A percentile compares a stretch with the other conserved stretches of the same genome.
Conservation (phyloP, 129 eudicot genomes). For the Oenanthe sinensis region DNA sequence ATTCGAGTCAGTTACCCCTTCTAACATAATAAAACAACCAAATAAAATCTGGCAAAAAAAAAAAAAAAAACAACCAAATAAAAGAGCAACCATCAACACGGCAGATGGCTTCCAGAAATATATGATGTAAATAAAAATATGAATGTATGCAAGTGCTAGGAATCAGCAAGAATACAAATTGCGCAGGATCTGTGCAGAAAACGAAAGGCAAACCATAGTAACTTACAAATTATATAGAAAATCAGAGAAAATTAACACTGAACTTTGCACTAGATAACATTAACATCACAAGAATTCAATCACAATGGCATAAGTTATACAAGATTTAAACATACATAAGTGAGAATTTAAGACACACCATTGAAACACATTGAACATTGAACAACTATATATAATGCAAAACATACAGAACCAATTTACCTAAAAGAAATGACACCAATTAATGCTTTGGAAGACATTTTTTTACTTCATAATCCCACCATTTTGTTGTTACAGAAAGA, state of each 20-base stretch:
- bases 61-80: not conserved
- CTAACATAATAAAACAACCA: not conserved
- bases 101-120: not conserved
- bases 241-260: not conserved
- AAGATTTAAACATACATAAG: not conserved
- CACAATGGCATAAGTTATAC: not conserved
- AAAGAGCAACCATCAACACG: not conserved
- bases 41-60: too few species aligned
- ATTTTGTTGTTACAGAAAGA: slow-evolving; percentile 11
- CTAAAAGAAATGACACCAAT: slow-evolving; percentile 19
- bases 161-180: not conserved
- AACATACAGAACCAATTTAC: slow-evolving; percentile 13
- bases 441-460: not conserved
- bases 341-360: not conserved
- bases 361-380: not conserved
- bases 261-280: not conserved
- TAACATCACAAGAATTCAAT: slow-evolving; percentile 3
- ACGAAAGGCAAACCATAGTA: not conserved
- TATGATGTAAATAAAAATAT: not conserved
- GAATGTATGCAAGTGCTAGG: not conserved
- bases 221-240: not conserved
- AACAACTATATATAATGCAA: not conserved
- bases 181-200: not conserved
- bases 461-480: slow-evolving; percentile 7
- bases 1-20: not conserved